phyloP scores from a whole-genome alignment of 768 basidiomycete species.

The Neoboletus magnificus region DNA sequence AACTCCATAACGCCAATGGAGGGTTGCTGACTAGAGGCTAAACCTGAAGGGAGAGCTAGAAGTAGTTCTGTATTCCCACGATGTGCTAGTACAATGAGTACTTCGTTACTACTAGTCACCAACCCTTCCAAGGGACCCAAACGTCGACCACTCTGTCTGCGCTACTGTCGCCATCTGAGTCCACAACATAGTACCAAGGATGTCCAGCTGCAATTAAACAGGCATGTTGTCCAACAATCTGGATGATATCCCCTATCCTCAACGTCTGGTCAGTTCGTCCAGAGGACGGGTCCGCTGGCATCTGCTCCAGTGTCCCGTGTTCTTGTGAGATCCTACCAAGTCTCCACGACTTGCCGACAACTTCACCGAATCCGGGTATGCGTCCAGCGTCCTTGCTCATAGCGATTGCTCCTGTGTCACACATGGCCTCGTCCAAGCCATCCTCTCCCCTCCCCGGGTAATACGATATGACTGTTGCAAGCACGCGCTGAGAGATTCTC shows the following conservation, averaged over 20 bases:
- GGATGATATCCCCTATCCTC: constrained; percentile 57
- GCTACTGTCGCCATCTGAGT: constrained; percentile 50
- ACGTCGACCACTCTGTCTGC: constrained; percentile 62
- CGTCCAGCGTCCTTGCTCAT: constrained; percentile 87
- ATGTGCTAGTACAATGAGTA: background rate
- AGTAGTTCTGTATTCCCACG: constrained; percentile 22
- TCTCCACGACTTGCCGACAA: constrained; percentile 62
- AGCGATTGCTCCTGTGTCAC: constrained; percentile 82
- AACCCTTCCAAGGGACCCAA: constrained; percentile 91
- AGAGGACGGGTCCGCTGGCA: constrained; percentile 13
- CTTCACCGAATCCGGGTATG: constrained; percentile 66
- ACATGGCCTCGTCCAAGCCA: constrained; percentile 70
- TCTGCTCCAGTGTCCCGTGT: constrained; percentile 65
- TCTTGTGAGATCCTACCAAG: constrained; percentile 72
- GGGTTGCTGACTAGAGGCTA: background rate
- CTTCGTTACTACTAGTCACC: constrained; percentile 57
- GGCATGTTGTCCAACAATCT: constrained; percentile 83
- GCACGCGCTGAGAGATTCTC: constrained; percentile 63
- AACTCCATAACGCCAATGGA: constrained; percentile 45
- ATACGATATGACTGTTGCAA: constrained; percentile 73
- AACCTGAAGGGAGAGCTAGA: background rate
- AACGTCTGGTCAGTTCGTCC: constrained; percentile 27
- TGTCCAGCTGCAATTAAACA: constrained; percentile 78
- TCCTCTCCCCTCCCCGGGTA: constrained; percentile 65
- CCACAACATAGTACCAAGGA: constrained; percentile 83